These are phyloP conservation scores for Colletotrichum cuscutae DNA, from an alignment of 2,329 filamentous ascomycete genomes.

Conservation along the genomic window DNA sequence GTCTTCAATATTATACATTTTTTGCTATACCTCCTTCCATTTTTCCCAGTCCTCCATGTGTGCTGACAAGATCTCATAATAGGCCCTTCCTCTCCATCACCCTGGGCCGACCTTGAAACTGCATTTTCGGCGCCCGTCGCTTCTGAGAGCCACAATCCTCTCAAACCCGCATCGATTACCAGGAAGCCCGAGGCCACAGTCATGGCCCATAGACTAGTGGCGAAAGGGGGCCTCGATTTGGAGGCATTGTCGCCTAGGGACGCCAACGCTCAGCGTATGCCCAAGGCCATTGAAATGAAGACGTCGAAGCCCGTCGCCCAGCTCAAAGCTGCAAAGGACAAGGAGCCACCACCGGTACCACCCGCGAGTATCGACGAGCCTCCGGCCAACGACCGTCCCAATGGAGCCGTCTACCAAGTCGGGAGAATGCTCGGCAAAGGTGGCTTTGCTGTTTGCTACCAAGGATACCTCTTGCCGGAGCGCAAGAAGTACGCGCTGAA, in stretches of 20 bases:
- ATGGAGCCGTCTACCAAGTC: constrained; percentile 79
- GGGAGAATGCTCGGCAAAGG: constrained; percentile 82
- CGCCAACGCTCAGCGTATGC: constrained; percentile 68
- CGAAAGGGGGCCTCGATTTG: constrained; percentile 64
- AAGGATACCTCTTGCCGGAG: constrained; percentile 73
- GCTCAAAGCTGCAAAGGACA: constrained; percentile 68
- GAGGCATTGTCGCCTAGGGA: constrained; percentile 74
- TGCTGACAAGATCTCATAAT: constrained; percentile 7
- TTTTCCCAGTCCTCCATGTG: neutral
- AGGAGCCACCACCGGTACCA: constrained; percentile 74
- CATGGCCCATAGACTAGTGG: constrained; percentile 61
- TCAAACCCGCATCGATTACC: constrained; percentile 5
- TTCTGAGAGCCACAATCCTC: constrained; percentile 6
- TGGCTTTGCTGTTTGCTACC: constrained; percentile 85
- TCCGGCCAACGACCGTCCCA: constrained; percentile 73
- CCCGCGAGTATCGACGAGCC: constrained; percentile 69
- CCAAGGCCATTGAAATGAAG: constrained; percentile 60
- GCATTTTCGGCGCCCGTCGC: neutral
- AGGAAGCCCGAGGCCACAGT: constrained; percentile 13
- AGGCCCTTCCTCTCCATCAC: constrained; percentile 13
- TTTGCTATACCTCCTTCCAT: neutral
- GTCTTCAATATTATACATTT: neutral
- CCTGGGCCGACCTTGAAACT: constrained; percentile 5
- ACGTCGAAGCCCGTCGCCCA: constrained; percentile 55
- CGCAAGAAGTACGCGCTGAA: constrained; percentile 80